Percentiles rank a stretch among this genome's conserved stretches.
Conservation (phyloP, 192 early-diverging fungal species). For the Coemansia sp. region DNA sequence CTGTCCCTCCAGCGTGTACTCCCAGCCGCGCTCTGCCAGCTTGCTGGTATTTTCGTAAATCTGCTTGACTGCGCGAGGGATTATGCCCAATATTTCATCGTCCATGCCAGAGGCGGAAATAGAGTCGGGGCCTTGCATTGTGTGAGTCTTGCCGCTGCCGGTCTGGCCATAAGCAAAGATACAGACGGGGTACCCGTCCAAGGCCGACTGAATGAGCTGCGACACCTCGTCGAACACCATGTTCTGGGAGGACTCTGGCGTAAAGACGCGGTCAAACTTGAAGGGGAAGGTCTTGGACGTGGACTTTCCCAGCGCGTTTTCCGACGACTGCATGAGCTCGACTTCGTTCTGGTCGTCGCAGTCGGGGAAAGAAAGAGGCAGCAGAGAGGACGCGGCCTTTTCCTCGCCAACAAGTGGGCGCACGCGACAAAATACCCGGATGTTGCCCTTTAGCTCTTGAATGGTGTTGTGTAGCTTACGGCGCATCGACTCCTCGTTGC, state of each 20-base stretch:
- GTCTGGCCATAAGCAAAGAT: constrained; percentile 99
- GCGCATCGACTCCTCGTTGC: constrained; percentile 76
- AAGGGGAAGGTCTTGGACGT: constrained; percentile 68
- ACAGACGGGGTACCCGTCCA: constrained; percentile 96
- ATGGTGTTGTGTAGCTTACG: constrained; percentile 86
- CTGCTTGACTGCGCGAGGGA: constrained; percentile 87
- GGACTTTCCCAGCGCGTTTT: constrained; percentile 55
- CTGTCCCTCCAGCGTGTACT: constrained; percentile 82
- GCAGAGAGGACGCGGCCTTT: constrained; percentile 5
- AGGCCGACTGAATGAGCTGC: constrained; percentile 89
- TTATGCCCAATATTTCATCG: constrained; percentile 74
- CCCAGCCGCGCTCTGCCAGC: constrained; percentile 79
- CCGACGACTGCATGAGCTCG: constrained; percentile 64
- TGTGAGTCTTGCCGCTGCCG: constrained; percentile 86
- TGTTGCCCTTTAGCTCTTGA: constrained; percentile 95
- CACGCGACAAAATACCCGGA: constrained; percentile 94
- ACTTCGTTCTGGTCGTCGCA: constrained; percentile 67
- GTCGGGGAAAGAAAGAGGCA: constrained; percentile 55
- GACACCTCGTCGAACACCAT: constrained; percentile 94
- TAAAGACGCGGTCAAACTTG: constrained; percentile 85
- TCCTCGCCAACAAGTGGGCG: constrained; percentile 64
- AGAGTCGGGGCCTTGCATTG: constrained; percentile 68
- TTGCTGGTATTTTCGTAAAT: constrained; percentile 77
- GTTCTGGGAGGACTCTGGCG: constrained; percentile 63
- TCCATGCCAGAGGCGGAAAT: constrained; percentile 19